phyloP scores from a whole-genome alignment of 352 stramenopile species.

The Globisporangium abappressorium region DNA sequence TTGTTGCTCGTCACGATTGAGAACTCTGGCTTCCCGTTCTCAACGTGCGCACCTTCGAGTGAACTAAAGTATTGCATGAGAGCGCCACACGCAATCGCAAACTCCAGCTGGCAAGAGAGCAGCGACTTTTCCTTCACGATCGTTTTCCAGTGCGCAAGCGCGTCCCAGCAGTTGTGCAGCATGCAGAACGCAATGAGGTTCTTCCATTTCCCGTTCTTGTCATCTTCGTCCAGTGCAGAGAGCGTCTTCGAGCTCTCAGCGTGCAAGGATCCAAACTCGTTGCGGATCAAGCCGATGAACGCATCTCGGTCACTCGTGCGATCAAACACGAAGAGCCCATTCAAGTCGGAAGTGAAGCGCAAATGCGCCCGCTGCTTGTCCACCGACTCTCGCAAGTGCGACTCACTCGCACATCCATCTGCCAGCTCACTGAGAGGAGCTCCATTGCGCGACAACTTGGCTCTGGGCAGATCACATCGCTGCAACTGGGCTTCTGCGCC shows the following conservation, averaged over 20 bases:
- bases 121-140: constrained; percentile 19
- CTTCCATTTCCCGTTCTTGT: constrained; percentile 19
- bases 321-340: constrained; percentile 41
- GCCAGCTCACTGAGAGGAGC: background rate
- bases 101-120: constrained; percentile 33
- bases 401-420: constrained; percentile 9
- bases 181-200: constrained; percentile 59
- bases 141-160: constrained; percentile 39
- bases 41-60: constrained; percentile 16
- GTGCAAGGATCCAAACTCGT: constrained; percentile 20
- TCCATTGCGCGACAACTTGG: background rate
- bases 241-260: background rate
- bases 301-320: constrained; percentile 30
- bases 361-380: constrained; percentile 51
- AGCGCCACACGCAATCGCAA: constrained; percentile 41
- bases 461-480: constrained; percentile 10
- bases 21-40: constrained; percentile 10
- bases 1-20: constrained; percentile 32
- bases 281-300: constrained; percentile 31
- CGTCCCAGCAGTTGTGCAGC: constrained; percentile 52
- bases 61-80: constrained; percentile 50
- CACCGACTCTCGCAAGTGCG: constrained; percentile 18
- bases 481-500: constrained; percentile 2
- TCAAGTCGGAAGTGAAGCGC: constrained; percentile 44
- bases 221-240: constrained; percentile 8